Percentiles rank a stretch among this genome's conserved stretches.
phyloP scores from a whole-genome alignment of 768 basidiomycete genomes.

The Cystofilobasidium capitatum region DNA sequence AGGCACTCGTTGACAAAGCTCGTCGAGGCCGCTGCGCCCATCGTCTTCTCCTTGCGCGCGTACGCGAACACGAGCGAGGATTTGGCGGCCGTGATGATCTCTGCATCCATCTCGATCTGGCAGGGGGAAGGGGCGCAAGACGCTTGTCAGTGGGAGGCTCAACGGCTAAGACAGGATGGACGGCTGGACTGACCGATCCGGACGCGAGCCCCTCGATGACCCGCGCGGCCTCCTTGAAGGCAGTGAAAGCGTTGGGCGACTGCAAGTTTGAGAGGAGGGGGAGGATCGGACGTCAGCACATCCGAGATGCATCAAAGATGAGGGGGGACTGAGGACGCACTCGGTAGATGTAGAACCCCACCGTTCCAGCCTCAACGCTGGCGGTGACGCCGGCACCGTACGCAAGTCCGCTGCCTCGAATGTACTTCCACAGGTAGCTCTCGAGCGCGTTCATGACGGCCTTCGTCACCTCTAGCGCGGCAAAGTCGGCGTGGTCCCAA shows the following conservation, averaged over 20 bases:
- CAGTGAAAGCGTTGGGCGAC: constrained; percentile 71
- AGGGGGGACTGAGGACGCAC: constrained; percentile 28
- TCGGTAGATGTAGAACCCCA: constrained; percentile 68
- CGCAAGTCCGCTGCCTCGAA: constrained; percentile 88
- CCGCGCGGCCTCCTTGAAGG: constrained; percentile 66
- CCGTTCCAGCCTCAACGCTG: constrained; percentile 67
- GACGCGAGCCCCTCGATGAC: constrained; percentile 72
- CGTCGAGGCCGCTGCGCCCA: constrained; percentile 69
- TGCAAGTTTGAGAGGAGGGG: constrained; percentile 38
- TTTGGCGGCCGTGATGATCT: constrained; percentile 79
- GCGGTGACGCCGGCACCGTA: constrained; percentile 73
- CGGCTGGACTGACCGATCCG: constrained; percentile 52
- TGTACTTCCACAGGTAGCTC: constrained; percentile 47
- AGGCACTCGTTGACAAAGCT: constrained; percentile 87
- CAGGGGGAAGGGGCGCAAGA: background rate
- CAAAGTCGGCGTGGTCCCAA: constrained; percentile 70
- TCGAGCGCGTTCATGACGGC: constrained; percentile 88
- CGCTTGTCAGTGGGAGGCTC: constrained; percentile 14
- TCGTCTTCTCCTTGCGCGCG: constrained; percentile 69
- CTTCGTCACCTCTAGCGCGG: constrained; percentile 71
- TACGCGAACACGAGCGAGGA: constrained; percentile 80
- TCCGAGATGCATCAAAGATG: background rate
- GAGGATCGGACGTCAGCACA: background rate
- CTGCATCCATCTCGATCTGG: constrained; percentile 69
- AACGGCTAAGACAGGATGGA: background rate